Percentiles rank a stretch among this genome's conserved stretches.
Evolutionary conservation across 2,329 filamentous ascomycete genomes (phyloP).

Genomic region (Cladophialophora chaetospira): DNA sequence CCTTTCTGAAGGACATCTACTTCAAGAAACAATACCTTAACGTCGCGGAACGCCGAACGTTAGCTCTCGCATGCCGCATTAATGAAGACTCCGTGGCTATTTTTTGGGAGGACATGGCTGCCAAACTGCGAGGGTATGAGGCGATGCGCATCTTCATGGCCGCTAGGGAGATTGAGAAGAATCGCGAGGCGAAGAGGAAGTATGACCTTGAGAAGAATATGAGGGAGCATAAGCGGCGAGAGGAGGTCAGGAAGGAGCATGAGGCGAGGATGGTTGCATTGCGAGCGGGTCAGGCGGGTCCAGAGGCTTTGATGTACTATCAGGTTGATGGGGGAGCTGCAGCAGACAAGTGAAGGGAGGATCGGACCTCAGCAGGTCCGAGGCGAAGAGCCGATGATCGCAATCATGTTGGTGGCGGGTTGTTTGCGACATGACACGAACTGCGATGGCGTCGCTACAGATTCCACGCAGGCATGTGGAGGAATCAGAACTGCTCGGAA

Average conservation of each 20-base stretch:
- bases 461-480: too few relatives aligned
- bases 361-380: too few relatives aligned
- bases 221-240: conserved; percentile 1
- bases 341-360: not conserved
- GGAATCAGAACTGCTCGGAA: too few relatives aligned
- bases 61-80: conserved; percentile 18
- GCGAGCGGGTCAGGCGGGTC: not conserved
- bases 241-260: not conserved
- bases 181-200: not conserved
- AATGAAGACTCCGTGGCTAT: conserved; percentile 16
- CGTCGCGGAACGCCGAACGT: conserved; percentile 9
- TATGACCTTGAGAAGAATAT: not conserved
- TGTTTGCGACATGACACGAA: not conserved
- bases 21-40: conserved; percentile 8
- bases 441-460: not conserved
- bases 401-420: not conserved
- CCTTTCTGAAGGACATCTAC: conserved; percentile 18
- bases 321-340: not conserved
- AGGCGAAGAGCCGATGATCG: not conserved
- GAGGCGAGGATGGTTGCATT: not conserved
- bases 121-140: not conserved
- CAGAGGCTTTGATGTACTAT: not conserved
- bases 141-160: conserved; percentile 26
- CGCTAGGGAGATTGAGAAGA: conserved; percentile 20
- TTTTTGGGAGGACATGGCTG: conserved; percentile 23